Percentiles rank a stretch among this genome's conserved stretches.
Conservation (phyloP, 805 yeast species). For the Alloascoidea hylecoeti region DNA sequence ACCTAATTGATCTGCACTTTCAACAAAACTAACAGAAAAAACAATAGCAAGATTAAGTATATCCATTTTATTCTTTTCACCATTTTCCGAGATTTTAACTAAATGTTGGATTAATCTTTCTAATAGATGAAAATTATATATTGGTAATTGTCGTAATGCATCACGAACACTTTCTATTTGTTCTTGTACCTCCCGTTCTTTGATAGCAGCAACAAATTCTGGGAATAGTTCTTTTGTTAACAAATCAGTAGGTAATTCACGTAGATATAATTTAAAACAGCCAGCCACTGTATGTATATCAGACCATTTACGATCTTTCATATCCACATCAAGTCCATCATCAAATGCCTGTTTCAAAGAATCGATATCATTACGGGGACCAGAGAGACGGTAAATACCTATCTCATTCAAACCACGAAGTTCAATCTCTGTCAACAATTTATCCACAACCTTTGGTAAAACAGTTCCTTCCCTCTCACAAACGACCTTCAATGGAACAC, state of each 20-base stretch:
- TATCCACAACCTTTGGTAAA: slow-evolving; percentile 54
- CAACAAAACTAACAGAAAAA: slow-evolving; percentile 50
- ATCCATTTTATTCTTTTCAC: slow-evolving; percentile 70
- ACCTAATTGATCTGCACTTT: slow-evolving; percentile 31
- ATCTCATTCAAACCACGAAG: slow-evolving; percentile 79
- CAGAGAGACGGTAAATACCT: slow-evolving; percentile 73
- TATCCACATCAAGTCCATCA: slow-evolving; percentile 27
- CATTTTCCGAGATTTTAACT: slow-evolving; percentile 49
- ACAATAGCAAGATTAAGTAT: slow-evolving; percentile 86
- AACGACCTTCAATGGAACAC: slow-evolving; percentile 67
- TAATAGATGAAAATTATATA: slow-evolving; percentile 52
- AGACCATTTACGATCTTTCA: slow-evolving; percentile 45
- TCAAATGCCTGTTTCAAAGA: slow-evolving; percentile 39
- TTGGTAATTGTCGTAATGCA: slow-evolving; percentile 36
- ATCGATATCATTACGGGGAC: slow-evolving; percentile 43
- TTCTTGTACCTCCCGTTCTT: slow-evolving; percentile 12
- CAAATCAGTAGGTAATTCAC: slow-evolving; percentile 80
- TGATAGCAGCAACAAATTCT: slow-evolving; percentile 25
- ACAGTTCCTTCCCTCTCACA: slow-evolving; percentile 55
- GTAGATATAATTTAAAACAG: slow-evolving; percentile 65
- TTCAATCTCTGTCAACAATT: slow-evolving; percentile 65
- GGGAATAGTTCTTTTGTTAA: slow-evolving; percentile 56
- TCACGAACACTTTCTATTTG: slow-evolving; percentile 11
- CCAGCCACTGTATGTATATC: slow-evolving; percentile 84
- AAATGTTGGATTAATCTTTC: slow-evolving; percentile 58